Percentiles rank a stretch among this genome's conserved stretches.
phyloP scores from a whole-genome alignment of 139 green algal genomes.

The Marvania coccoides region DNA sequence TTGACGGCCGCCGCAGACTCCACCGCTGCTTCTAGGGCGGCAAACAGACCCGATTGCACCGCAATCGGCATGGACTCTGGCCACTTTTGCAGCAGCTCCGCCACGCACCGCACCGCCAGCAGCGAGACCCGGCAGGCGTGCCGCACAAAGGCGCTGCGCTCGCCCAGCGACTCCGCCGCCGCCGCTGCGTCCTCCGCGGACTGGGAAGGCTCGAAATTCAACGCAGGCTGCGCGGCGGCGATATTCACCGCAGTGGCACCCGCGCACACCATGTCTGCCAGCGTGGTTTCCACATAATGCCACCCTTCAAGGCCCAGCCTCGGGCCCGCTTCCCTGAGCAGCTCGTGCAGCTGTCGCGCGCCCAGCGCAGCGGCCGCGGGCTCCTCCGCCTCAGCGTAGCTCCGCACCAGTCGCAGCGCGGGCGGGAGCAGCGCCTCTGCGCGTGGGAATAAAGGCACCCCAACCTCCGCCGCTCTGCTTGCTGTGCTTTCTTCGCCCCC shows the following conservation, averaged over 20 bases:
- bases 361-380: not conserved
- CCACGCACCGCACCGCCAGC: constrained; percentile 11
- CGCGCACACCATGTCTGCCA: not conserved
- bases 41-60: not conserved
- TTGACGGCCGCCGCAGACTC: not conserved
- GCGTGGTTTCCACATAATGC: not conserved
- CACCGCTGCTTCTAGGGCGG: not conserved
- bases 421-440: not conserved
- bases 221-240: not conserved
- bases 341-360: not conserved
- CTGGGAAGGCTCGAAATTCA: not conserved
- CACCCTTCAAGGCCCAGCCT: not conserved
- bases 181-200: not conserved
- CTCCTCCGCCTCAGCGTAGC: not conserved
- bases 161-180: not conserved
- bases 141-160: too few species aligned
- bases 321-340: not conserved
- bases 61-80: not conserved
- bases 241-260: not conserved
- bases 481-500: not conserved
- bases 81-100: constrained; percentile 1
- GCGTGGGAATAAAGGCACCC: too few species aligned
- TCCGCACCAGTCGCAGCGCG: not conserved
- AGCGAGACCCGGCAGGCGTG: constrained; percentile 9
- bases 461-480: too few species aligned